Base-by-base conservation (phyloP, 352 stramenopile genomes). In the Globisporangium okanoganense region DNA sequence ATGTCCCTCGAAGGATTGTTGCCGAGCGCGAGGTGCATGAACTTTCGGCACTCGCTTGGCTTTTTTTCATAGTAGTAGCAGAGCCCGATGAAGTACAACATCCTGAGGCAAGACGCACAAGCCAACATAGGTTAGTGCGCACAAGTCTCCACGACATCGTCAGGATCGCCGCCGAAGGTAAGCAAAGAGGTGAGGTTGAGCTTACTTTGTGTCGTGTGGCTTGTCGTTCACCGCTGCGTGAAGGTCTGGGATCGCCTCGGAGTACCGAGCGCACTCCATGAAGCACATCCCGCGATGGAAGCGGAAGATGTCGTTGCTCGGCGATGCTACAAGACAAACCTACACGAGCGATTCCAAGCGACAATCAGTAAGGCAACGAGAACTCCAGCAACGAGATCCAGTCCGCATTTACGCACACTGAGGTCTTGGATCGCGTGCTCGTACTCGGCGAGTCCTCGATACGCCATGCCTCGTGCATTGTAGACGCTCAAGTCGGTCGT, bases 261-360 rank as follows among this genome's bases (percentile, higher is more conserved):
- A 66, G 49, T 84, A 85, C 2, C 62, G 72, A 14, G 51, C 31
- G 33, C 74, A 78, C 54, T 91, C 84, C 59, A 93, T 74, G 18
- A 78, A 63, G 45, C 81, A 91, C 16, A 90, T 47, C 0, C 67
- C 78, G 10, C 82, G 79, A 40, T 93, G 82, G 49, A 87, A 90
- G 7, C 68, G 76, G 51, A 89, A 90, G 25, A 88, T 67, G 43
- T 88, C 75, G 51, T 87, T 88, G 31, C 49, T 56, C 0, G 81
- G 72, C 6, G 58, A 41, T 49, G 78, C 61, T 4, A 55, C 33
- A 47, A 90, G 45, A 38, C 81, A 87, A 27, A 63, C 41, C 80
- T 82, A 51, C 7, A 18, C n/a, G 10, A 5, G 20, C 1, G 12
- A 55, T 33, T 20, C 16, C 47, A 38, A 48, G 22, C 40, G 29